Base-by-base conservation (phyloP, 192 early-diverging fungal genomes). In the Podila verticillata region DNA sequence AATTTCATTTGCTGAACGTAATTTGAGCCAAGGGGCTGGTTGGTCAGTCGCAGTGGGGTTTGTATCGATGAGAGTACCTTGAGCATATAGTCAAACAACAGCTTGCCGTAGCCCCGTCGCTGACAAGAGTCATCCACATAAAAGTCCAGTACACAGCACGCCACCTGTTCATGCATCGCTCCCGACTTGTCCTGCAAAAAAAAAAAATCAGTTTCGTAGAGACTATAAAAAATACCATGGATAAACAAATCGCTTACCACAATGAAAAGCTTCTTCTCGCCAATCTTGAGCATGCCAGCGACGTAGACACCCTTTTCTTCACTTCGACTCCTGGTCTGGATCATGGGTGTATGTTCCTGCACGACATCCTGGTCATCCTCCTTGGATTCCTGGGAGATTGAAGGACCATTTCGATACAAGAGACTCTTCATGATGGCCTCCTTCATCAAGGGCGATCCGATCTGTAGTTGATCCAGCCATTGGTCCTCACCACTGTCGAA, bases 231-330 rank as follows among this genome's bases (percentile, higher is more conserved):
- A 2, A 39, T n/a, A n/a, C n/a, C 20, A 36, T 39, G 20, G 26
- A 24, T 34, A 36, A 5, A 54, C 7, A 32, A 22, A 19, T 29
- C 7, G 39, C 70, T 57, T 78, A 83, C 82, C 71, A 83, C 67
- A 29, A 83, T 64, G 56, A 83, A 83, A 2, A 83, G 65, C 66
- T 79, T 83, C 57, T 83, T 83, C 32, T 70, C 72, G 29, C 82
- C 82, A 28, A 83, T 78, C 56, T 83, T 83, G n/a, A 83, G 72
- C 63, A 83, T 83, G 48, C 82, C 82, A 19, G 74, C 82, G 51
- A 83, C 67, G 60, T 65, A 66, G 17, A 70, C 72, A 7, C 72
- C 72, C 44, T 71, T 73, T 67, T 79, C 72, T 44, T 83, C 71
- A 39, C 66, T 68, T 9, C 77, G 70, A 22, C 49, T 62, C 34